phyloP scores from a whole-genome alignment of 257 asterid species.

The Petunia secreta region DNA sequence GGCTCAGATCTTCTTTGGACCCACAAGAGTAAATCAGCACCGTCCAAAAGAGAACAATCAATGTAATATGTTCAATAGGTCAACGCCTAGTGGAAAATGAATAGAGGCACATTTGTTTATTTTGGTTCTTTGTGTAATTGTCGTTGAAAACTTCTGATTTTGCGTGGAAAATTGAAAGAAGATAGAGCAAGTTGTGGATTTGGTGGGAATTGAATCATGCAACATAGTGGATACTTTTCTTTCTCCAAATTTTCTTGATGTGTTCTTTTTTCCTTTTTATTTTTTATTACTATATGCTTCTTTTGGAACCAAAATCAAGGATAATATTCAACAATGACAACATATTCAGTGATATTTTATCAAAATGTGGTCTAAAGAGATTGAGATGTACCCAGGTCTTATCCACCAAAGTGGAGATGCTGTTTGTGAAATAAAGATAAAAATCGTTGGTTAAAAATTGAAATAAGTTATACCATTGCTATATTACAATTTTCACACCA shows the following conservation, averaged over 20 bases:
- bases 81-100: conserved; percentile 41
- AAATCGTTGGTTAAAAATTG: too few relatives aligned
- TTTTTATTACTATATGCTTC: conserved; percentile 35
- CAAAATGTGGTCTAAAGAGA: too few relatives aligned
- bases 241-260: background rate
- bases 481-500: too few relatives aligned
- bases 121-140: conserved; percentile 30
- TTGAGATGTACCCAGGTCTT: too few relatives aligned
- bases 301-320: background rate
- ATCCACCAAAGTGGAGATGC: too few relatives aligned
- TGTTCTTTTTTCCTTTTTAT: background rate
- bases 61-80: conserved; percentile 27
- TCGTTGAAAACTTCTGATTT: conserved; percentile 45
- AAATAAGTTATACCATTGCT: too few relatives aligned
- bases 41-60: conserved; percentile 27
- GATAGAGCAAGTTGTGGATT: conserved; percentile 46
- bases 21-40: conserved; percentile 28
- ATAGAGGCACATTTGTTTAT: conserved; percentile 37
- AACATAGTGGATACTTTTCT: conserved; percentile 38
- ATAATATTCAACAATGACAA: too few relatives aligned
- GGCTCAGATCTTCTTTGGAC: conserved; percentile 31
- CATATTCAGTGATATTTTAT: too few relatives aligned
- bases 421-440: too few relatives aligned
- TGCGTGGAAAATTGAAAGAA: conserved; percentile 33
- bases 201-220: conserved; percentile 61